Evolutionary conservation across 2,329 filamentous ascomycete genomes (phyloP), one percentile per base, ranked within the genome.

Genomic region (Cladorrhinum sp.): DNA sequence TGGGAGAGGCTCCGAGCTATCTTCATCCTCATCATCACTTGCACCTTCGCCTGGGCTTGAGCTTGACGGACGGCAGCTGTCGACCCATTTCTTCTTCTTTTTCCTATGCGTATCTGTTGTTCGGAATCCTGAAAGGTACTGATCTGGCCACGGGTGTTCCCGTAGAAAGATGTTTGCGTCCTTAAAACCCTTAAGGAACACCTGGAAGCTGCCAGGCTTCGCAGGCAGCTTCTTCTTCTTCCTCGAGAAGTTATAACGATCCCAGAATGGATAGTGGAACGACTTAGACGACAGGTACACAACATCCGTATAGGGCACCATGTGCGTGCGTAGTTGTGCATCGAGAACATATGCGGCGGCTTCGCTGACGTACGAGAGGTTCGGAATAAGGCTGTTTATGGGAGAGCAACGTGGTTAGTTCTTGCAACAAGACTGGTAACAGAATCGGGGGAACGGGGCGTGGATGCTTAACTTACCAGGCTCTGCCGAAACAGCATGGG

Each of bases 231-330:
- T 81, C 75, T 92, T 96, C 75, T 90, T 91, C 72, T 92, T 95
- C 71, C 91, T 85, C 72, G 95, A 92, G 71, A 90, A 95, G 68
- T 88, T 92, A 70, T 93, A 85, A 20, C 93, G 86, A 71, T 96
- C 93, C 93, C 93, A 99, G 74, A 95, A 98, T 61, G 96, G 95
- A 72, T 99, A 99, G 75, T 96, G 93, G 74, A 99, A 99, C 1
- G 93, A 96, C 74, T 96, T 98, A 18, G 95, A 98, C 5, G 93
- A 96, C 24, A 99, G 81, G 71, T 89, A 90, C 32, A 98, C 92
- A 45, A 99, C 91, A 69, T 96, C 95, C 48, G 95, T 99, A 70
- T 97, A 98, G 0, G 95, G 95, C 4, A 99, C 96, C 67, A 99
- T 82, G 72, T 96, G 87, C 20, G 95, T 98, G 68, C 88, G 89